Percentiles rank a stretch among this genome's conserved stretches.
Conservation (phyloP, 1,284 basidiomycete genomes). For the Mycosarcoma maydis region DNA sequence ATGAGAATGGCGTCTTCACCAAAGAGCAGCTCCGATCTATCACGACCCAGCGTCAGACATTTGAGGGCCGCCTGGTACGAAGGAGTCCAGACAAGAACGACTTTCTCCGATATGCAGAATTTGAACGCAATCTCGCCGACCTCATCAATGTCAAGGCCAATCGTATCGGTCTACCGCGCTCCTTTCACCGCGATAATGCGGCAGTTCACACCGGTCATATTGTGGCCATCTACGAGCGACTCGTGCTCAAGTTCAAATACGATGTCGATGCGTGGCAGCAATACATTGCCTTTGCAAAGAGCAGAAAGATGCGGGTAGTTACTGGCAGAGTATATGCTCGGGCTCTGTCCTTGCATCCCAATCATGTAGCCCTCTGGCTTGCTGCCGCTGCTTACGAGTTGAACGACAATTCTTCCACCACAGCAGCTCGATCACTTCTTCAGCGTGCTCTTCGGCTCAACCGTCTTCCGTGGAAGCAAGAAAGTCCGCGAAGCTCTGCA, state of each 20-base stretch:
- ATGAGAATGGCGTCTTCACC: constrained; percentile 86
- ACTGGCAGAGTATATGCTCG: constrained; percentile 74
- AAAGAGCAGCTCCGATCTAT: constrained; percentile 78
- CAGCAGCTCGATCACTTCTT: constrained; percentile 83
- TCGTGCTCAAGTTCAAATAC: constrained; percentile 85
- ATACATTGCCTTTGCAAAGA: constrained; percentile 84
- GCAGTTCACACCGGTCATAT: constrained; percentile 73
- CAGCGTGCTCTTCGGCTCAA: constrained; percentile 80
- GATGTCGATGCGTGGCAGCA: constrained; percentile 88
- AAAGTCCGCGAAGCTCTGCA: not conserved
- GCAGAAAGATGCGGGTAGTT: constrained; percentile 80
- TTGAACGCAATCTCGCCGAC: constrained; percentile 76
- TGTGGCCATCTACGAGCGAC: constrained; percentile 89
- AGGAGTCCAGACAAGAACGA: constrained; percentile 85
- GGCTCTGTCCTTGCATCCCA: constrained; percentile 86
- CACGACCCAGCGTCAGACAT: constrained; percentile 82
- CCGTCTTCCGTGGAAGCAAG: constrained; percentile 35
- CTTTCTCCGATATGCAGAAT: constrained; percentile 88
- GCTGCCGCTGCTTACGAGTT: constrained; percentile 87
- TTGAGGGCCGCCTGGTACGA: constrained; percentile 84
- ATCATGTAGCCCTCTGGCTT: constrained; percentile 81
- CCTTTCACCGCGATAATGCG: constrained; percentile 52
- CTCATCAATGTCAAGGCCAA: constrained; percentile 48
- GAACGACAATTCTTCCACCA: constrained; percentile 75
- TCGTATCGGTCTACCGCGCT: constrained; percentile 41